Base-by-base conservation (phyloP, 495 filamentous ascomycete species). In the Elaphomyces granulatus region DNA sequence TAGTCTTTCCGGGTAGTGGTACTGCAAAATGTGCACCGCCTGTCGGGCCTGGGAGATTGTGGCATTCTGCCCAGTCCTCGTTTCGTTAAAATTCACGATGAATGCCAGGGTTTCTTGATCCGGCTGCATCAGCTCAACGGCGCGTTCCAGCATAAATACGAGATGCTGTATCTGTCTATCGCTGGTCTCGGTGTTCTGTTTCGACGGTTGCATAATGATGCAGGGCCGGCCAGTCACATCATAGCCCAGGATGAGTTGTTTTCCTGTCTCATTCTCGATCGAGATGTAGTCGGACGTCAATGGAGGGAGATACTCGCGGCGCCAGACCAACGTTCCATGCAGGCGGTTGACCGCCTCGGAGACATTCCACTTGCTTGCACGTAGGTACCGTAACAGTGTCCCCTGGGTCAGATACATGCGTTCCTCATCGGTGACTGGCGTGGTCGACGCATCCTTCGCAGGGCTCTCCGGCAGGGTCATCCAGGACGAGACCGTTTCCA, bases 151-250 rank as follows among this genome's bases (percentile, higher is more conserved):
- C 85, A 94, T 94, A 57, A 75, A 98, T 31, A 95, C 87, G 33
- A 98, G 70, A 55, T 95, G 87, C 55, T 98, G 77, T 17, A 95
- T 73, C 58, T 98, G 90, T 51, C 84, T 75, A n/a, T 86, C 81
- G 42, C 77, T 81, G 57, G 74, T 74, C 47, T 87, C 72, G 2
- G 90, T 98, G 60, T 98, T 98, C 58, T 98, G 90, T 35, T 80
- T 78, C 17, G 76, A 81, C 3, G 90, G 90, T 44, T 81, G 76
- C 20, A 96, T 70, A 58, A 94, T 94, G 30, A 88, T 75, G 61
- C 88, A 95, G 1, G 85, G 83, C 32, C 90, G 73, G 20, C 68
- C 76, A 35, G 82, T 65, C 46, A 79, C 82, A 61, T 98, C 90
- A 54, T 77, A 98, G 15, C 90, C 90, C 17, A 90, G 52, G 17